Conservation (phyloP, 106 monocot species). For the Posidonia australis region DNA sequence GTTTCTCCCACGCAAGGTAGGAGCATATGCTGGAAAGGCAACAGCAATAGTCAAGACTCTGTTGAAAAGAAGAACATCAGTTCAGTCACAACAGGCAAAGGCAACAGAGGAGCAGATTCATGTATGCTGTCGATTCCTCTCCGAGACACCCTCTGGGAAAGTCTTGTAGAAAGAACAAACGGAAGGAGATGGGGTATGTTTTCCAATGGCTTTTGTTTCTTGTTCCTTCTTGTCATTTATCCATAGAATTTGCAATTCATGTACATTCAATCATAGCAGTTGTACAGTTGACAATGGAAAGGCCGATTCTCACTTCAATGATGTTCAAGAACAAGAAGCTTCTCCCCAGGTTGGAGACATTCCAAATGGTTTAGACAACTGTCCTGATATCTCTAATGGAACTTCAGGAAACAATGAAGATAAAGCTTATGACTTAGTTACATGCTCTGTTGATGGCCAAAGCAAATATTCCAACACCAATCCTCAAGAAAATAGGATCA, state of each 20-base stretch:
- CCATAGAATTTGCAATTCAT: not conserved
- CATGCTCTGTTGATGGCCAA: slow-evolving; percentile 14
- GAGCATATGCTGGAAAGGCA: slow-evolving; percentile 70
- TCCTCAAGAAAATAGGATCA: slow-evolving; percentile 14
- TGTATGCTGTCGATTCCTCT: slow-evolving; percentile 29
- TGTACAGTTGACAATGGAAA: slow-evolving; percentile 21
- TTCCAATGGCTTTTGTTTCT: not conserved
- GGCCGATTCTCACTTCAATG: slow-evolving; percentile 7
- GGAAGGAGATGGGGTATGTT: slow-evolving; percentile 30
- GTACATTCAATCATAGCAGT: slow-evolving; percentile 18
- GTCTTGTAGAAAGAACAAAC: slow-evolving; percentile 73
- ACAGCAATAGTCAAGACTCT: slow-evolving; percentile 28
- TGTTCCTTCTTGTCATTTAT: not conserved
- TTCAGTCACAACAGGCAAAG: slow-evolving; percentile 44
- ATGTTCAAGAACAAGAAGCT: slow-evolving; percentile 12
- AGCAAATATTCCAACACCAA: slow-evolving; percentile 7
- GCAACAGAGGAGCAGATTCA: slow-evolving; percentile 22
- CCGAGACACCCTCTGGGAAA: slow-evolving; percentile 48
- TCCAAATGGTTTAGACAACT: slow-evolving; percentile 13
- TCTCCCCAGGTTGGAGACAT: not conserved
- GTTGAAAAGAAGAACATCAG: slow-evolving; percentile 37
- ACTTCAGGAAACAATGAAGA: slow-evolving; percentile 12
- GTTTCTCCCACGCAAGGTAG: slow-evolving; percentile 22
- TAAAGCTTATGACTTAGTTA: not conserved
- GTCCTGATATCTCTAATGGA: slow-evolving; percentile 15